Base-by-base conservation (phyloP, 331 rosid species). In the Malus hybrid region DNA sequence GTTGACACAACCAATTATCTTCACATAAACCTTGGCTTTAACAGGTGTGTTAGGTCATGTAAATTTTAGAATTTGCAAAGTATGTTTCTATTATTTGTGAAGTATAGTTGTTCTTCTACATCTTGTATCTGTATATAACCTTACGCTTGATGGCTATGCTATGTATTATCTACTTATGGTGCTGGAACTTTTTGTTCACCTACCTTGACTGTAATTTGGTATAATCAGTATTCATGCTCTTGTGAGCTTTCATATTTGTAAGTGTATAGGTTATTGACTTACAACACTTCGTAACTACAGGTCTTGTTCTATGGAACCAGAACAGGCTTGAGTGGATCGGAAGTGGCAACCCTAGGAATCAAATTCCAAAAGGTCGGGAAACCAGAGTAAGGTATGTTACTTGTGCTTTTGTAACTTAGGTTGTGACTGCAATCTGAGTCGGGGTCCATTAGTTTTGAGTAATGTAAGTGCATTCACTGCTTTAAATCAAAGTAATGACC, bases 221-320 rank as follows among this genome's bases (percentile, higher is more conserved):
- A 30, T 18, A 5, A 28, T 14, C 33, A 10, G 26, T 60, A 30
- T n/a, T n/a, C 29, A 46, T 70, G 30, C 5, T 6, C 30, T 7
- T 58, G 39, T 39, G 67, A n/a, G n/a, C 28, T 57, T 57, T 14
- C 10, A 24, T 32, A 42, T 28, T 29, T 44, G 50, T 36, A 46
- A 57, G 46, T 58, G 33, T 20, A 39, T 70, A 29, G 48, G n/a
- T 26, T 44, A 33, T 32, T 39, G 32, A 48, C 33, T 15, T 14
- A 6, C 10, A 63, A 65, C 70, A 71, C 52, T n/a, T 70, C 65
- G 44, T 74, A 57, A 50, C 39, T 79, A 77, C 93, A 90, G 97
- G 98, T 60, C 85, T 88, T 77, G 77, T 80, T 78, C 97, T 84
- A 73, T 93, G 98, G 98, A 93, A 86, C 65, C 96, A 91, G 68